phyloP scores from a whole-genome alignment of 805 yeast species.

The Myxozyma vanderwaltii region DNA sequence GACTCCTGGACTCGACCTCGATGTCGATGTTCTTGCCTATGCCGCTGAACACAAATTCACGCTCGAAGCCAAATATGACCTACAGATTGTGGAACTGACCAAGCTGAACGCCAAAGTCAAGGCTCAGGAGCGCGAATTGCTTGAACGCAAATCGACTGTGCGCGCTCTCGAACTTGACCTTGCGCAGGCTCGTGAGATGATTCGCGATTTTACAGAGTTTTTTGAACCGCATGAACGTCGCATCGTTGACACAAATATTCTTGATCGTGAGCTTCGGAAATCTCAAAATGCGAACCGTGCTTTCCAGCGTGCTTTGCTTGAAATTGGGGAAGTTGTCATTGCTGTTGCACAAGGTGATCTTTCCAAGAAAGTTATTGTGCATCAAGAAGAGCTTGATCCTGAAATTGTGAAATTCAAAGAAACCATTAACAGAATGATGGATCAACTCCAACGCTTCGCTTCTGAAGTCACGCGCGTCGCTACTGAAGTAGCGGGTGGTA shows the following conservation, averaged over 20 bases:
- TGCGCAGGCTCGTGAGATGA: constrained; percentile 30
- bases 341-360: constrained; percentile 89
- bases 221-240: constrained; percentile 30
- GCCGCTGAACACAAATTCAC: background rate
- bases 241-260: constrained; percentile 21
- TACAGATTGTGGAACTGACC: constrained; percentile 21
- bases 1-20: constrained; percentile 4
- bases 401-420: constrained; percentile 77
- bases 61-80: constrained; percentile 15
- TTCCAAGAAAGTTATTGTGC: constrained; percentile 75
- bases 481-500: constrained; percentile 88
- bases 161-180: constrained; percentile 31
- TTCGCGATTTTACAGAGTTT: constrained; percentile 27
- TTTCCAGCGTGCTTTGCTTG: constrained; percentile 60
- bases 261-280: constrained; percentile 43
- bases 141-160: constrained; percentile 24
- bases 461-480: constrained; percentile 82
- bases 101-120: constrained; percentile 28
- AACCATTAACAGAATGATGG: constrained; percentile 87
- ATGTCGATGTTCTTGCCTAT: constrained; percentile 1
- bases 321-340: constrained; percentile 82
- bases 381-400: constrained; percentile 71
- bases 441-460: constrained; percentile 78
- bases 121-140: constrained; percentile 27
- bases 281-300: constrained; percentile 65